Conservation (phyloP, 352 stramenopile genomes). For the Paralagenidium karlingii region DNA sequence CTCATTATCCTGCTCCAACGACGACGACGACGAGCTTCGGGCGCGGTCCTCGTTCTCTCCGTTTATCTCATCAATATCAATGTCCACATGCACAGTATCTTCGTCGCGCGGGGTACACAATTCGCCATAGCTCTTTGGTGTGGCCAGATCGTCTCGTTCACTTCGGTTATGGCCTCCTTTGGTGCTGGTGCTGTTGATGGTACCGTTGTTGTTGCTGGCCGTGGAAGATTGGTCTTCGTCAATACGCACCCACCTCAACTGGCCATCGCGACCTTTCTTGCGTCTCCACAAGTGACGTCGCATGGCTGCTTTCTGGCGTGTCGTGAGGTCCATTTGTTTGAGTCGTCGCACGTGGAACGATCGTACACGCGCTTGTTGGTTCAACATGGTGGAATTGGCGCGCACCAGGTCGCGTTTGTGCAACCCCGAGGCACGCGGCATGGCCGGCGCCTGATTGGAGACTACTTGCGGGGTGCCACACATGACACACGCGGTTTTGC, state of each 20-base stretch:
- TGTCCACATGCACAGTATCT: background rate
- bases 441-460: slow-evolving; percentile 30
- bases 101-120: too few species aligned
- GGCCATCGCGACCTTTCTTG: slow-evolving; percentile 52
- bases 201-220: slow-evolving; percentile 3
- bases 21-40: too few species aligned
- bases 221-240: slow-evolving; percentile 24
- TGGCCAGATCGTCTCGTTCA: too few species aligned
- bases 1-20: slow-evolving; percentile 50
- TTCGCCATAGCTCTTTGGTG: too few species aligned
- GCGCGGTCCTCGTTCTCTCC: too few species aligned
- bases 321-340: slow-evolving; percentile 78
- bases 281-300: slow-evolving; percentile 63
- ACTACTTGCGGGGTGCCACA: slow-evolving; percentile 61
- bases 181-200: too few species aligned
- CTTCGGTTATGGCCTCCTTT: too few species aligned
- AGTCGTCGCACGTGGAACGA: slow-evolving; percentile 76
- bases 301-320: slow-evolving; percentile 65
- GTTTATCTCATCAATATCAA: background rate
- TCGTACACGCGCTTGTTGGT: slow-evolving; percentile 67
- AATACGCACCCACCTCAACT: slow-evolving; percentile 74
- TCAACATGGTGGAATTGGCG: slow-evolving; percentile 58
- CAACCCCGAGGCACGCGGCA: slow-evolving; percentile 56
- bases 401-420: slow-evolving; percentile 35
- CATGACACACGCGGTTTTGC: slow-evolving; percentile 71